Evolutionary conservation across 176 grass and related monocot genomes (phyloP), one percentile per base, ranked within the genome.

Genomic region (Eragrostis nindensis): DNA sequence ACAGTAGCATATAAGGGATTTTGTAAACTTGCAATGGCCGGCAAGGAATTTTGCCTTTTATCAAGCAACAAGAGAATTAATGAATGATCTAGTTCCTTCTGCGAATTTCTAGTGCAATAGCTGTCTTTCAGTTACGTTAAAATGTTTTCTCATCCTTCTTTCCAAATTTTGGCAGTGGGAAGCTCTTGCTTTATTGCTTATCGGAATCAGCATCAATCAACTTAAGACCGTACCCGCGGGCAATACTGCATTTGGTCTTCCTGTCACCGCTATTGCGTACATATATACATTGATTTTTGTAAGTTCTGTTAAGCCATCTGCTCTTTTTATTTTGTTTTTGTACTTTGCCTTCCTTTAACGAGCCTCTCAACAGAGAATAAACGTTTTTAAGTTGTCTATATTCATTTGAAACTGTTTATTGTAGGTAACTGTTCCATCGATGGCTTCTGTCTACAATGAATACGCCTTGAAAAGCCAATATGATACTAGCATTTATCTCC

Each of bases 401-500:
- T 91, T 42, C 4, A 47, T 67, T 53, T 75, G 53, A 40, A 39
- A 46, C 24, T 84, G 63, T 80, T 38, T 54, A 66, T 42, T 81
- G 11, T 77, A 99, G 96, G 86, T 99, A 83, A 99, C 92, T 81
- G 96, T 99, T 74, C 96, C 96, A 76, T 95, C 96, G 75, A 21
- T 99, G 81, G 96, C 96, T 53, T 99, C 96, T 63, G 96, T 99
- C 79, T 99, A 87, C 86, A 99, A 99, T 80, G 96, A 99, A 78
- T 95, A 95, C 86, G 96, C 96, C 66, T 86, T 99, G 73, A 99
- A 99, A 87, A 99, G 96, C 71, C 96, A 99, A 86, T 97, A 93
- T 22, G 96, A 99, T 46, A 99, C 96, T n/a, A 99, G 92, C 72
- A 99, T 99, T 65, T 99, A 99, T 89, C 96, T 99, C 68, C 96